Evolutionary conservation across 192 early-diverging fungal species (phyloP).

Genomic region (Coemansia sp.): DNA sequence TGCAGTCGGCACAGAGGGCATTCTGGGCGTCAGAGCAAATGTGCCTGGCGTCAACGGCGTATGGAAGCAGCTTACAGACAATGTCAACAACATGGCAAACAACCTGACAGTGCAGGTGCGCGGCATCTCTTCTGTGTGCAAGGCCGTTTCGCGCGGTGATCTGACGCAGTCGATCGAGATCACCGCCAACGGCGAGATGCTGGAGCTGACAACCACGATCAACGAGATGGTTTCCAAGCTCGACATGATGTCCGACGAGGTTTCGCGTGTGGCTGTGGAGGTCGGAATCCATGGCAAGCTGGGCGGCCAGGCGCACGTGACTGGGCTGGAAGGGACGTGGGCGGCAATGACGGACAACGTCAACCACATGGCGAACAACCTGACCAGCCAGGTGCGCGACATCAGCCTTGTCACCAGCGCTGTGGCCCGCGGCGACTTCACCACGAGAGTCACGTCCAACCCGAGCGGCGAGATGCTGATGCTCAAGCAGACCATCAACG

Average conservation of each 20-base stretch:
- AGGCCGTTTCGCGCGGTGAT: slow-evolving; percentile 66
- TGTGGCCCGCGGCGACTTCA: slow-evolving; percentile 60
- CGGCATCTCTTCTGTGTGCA: slow-evolving; percentile 64
- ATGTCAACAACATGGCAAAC: slow-evolving; percentile 68
- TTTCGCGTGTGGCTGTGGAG: slow-evolving; percentile 71
- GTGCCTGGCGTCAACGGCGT: slow-evolving; percentile 59
- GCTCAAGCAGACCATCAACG: slow-evolving; percentile 59
- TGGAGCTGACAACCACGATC: slow-evolving; percentile 67
- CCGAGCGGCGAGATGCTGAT: slow-evolving; percentile 62
- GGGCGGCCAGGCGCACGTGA: slow-evolving; percentile 60
- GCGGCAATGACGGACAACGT: slow-evolving; percentile 66
- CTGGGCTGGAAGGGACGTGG: slow-evolving; percentile 64
- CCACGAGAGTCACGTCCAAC: slow-evolving; percentile 41
- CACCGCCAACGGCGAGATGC: slow-evolving; percentile 66
- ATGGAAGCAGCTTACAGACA: slow-evolving; percentile 67
- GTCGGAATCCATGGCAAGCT: slow-evolving; percentile 68
- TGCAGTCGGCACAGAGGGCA: slow-evolving; percentile 40
- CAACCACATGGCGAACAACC: slow-evolving; percentile 66
- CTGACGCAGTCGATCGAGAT: slow-evolving; percentile 65
- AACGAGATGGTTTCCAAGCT: slow-evolving; percentile 73
- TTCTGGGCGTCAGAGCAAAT: slow-evolving; percentile 8
- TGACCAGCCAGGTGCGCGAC: slow-evolving; percentile 62
- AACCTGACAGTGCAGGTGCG: slow-evolving; percentile 73
- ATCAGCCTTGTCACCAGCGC: slow-evolving; percentile 61
- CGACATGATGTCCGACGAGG: slow-evolving; percentile 59